These are phyloP conservation scores for Aphanomyces astaci DNA, from an alignment of 352 stramenopile species.

Conservation along the genomic window DNA sequence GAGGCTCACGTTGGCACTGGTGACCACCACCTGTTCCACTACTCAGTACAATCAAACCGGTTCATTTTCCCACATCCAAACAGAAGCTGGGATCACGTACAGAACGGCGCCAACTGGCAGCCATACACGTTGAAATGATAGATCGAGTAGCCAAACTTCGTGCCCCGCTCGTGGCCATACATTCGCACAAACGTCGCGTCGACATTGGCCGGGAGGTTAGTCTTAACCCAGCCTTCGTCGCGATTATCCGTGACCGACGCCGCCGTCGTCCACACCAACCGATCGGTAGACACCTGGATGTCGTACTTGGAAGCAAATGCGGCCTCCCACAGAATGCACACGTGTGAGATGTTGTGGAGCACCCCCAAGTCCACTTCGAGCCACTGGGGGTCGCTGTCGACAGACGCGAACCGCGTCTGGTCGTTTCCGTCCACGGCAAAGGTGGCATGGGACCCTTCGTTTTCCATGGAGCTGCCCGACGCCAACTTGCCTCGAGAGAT, in stretches of 20 bases:
- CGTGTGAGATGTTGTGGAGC: not conserved
- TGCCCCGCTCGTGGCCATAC: not conserved
- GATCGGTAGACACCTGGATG: not conserved
- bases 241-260: not conserved
- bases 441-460: not conserved
- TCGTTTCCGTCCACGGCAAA: conserved; percentile 7
- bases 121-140: conserved; percentile 11
- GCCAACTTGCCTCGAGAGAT: not conserved
- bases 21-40: not conserved
- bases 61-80: too few relatives aligned
- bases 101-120: not conserved
- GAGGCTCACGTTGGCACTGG: not conserved
- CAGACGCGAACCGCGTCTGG: not conserved
- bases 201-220: not conserved
- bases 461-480: not conserved
- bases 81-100: not conserved
- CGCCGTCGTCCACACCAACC: not conserved
- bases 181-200: not conserved
- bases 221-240: not conserved
- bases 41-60: too few relatives aligned
- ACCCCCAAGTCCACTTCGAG: conserved; percentile 3
- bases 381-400: conserved; percentile 6
- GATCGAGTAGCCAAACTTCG: conserved; percentile 1
- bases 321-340: conserved; percentile 1
- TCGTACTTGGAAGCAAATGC: not conserved